Evolutionary conservation across 2,329 filamentous ascomycete species (phyloP), one percentile per base, ranked within the genome.

Genomic region (Ciborinia camelliae): DNA sequence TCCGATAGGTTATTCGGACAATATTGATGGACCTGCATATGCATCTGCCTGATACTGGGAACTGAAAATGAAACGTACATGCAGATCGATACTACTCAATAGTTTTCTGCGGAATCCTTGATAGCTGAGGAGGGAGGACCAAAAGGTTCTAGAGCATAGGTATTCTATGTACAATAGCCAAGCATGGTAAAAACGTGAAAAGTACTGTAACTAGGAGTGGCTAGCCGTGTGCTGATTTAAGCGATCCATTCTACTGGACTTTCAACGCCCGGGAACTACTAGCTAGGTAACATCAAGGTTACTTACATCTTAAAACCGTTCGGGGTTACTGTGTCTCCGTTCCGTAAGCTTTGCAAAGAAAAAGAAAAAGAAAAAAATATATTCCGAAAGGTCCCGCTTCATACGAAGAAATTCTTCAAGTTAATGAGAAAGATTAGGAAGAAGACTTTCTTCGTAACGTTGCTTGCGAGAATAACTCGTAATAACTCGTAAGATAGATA

Each of bases 1-100:
- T 59, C 55, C 28, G 55, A 47, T 35, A 59, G 41, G 55, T 47
- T 47, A 20, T 48, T 35, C 30, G 55, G 55, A 35, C 30, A 23
- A 37, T 48, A 26, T 35, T 59, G 55, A 59, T 35, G 55, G 55
- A 59, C 55, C 55, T 59, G 55, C 55, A 47, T 58, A 47, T 47
- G 41, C 43, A 26, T 47, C 35, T 47, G 41, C 43, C 20, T 47
- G 47, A 37, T 14, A 20, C 41, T 59, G 30, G 41, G 20, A 59
- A 59, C 30, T 47, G 55, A 47, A 26, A 59, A 59, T 59, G 55
- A 35, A 35, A 59, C 55, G 20, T 37, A 59, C 47, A 43, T 48
- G 20, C 41, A 59, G 47, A 23, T 35, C 28, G 15, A 59, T 59
- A 28, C 14, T 59, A 59, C 55, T 59, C 55, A 59, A 59, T 47